phyloP scores from a whole-genome alignment of 768 basidiomycete genomes.

The Hemileccinum impolitum region DNA sequence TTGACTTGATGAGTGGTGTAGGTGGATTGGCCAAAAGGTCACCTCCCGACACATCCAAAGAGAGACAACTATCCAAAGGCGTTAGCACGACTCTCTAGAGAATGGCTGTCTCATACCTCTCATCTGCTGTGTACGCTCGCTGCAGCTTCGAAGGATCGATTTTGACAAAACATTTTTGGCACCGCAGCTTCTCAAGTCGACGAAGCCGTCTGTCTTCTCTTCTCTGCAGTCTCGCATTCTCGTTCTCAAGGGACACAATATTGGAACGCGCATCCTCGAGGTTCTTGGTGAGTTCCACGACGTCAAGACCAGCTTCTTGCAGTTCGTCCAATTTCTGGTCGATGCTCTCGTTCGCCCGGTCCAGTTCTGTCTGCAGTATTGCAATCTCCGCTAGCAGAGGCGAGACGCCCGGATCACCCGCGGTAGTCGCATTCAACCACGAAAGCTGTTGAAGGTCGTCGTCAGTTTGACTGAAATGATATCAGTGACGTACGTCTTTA shows the following conservation, averaged over 20 bases:
- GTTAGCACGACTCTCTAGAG: constrained; percentile 6
- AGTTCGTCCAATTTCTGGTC: constrained; percentile 87
- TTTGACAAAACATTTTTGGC: constrained; percentile 65
- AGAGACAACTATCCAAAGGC: constrained; percentile 39
- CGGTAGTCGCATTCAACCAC: constrained; percentile 63
- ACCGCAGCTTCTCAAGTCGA: constrained; percentile 59
- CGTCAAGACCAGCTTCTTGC: constrained; percentile 74
- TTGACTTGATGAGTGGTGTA: constrained; percentile 65
- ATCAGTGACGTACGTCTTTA: constrained; percentile 55
- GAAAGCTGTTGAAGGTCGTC: constrained; percentile 48
- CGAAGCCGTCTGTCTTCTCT: constrained; percentile 67
- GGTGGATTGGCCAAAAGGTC: constrained; percentile 55
- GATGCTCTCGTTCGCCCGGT: constrained; percentile 76
- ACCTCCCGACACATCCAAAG: constrained; percentile 45
- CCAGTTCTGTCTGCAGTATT: constrained; percentile 71
- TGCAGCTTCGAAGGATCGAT: constrained; percentile 48
- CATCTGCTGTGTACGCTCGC: constrained; percentile 45
- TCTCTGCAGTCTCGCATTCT: constrained; percentile 60
- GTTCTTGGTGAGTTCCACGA: constrained; percentile 64
- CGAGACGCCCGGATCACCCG: constrained; percentile 49
- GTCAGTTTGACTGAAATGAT: constrained; percentile 6
- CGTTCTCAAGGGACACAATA: constrained; percentile 59
- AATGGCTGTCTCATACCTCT: constrained; percentile 46
- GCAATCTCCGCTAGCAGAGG: constrained; percentile 71
- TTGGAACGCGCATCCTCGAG: constrained; percentile 67